Evolutionary conservation across 768 basidiomycete genomes (phyloP), one percentile per base, ranked within the genome.

Genomic region (Leccinum subtestaceum): DNA sequence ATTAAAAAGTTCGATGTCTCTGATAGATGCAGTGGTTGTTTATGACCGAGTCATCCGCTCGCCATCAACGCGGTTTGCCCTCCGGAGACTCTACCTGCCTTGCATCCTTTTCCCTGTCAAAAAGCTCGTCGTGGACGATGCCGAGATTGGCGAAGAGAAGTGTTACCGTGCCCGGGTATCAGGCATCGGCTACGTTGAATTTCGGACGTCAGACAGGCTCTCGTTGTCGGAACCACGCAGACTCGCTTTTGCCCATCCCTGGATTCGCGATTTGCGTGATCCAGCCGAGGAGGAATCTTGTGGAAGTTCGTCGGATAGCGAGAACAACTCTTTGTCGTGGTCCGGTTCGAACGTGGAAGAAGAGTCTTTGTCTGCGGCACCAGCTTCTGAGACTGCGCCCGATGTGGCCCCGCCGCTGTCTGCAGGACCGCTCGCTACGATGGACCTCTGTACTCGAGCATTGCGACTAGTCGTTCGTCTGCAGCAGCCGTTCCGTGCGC

Each of bases 201-300:
- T 63, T 53, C 2, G 25, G 38, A 56, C 57, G 3, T 36, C 32
- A 1, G 45, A 55, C 12, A n/a, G 5, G 19, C 32, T 59, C 25
- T 46, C 60, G 34, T 13, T 38, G 25, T 45, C 1, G 10, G 53
- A 59, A 9, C 32, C 53, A 4, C 46, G 31, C 13, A 53, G 36
- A 19, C 21, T 63, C 8, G 13, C 53, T 48, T 21, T 64, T 13
- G 53, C 58, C 11, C 51, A 58, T 40, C 63, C 63, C 2, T 64
- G 63, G 63, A 31, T 64, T 40, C 54, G 60, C n/a, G 52, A 55
- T 32, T 32, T 64, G 2, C 25, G 23, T 2, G 59, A 25, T 9
- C 59, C 59, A 8, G 47, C 45, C 1, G 59, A 57, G 2, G 45
- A 36, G 27, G 27, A 27, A n/a, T 11, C 4, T 17, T 25, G 29